Percentiles rank a stretch among this genome's conserved stretches.
These are phyloP conservation scores for Leucocoprinus birnbaumii DNA, from an alignment of 768 basidiomycete genomes.

Conservation along the genomic window DNA sequence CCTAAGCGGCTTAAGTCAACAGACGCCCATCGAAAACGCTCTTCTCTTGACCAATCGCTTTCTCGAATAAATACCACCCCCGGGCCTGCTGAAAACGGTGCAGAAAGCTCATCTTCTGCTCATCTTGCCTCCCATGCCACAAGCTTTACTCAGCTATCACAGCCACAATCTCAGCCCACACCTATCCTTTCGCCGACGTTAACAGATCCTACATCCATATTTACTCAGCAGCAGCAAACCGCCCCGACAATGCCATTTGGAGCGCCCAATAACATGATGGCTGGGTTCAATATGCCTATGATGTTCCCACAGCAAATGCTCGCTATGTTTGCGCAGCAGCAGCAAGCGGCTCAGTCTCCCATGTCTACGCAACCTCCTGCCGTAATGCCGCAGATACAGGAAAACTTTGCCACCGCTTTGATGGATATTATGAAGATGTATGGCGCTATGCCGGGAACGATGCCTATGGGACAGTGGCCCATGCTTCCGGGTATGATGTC, in stretches of 20 bases:
- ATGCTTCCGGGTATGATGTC: conserved; percentile 11
- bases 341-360: background rate
- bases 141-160: background rate
- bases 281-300: conserved; percentile 12
- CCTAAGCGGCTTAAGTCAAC: background rate
- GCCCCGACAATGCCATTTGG: background rate
- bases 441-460: background rate
- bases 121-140: background rate
- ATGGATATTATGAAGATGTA: conserved; percentile 15
- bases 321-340: conserved; percentile 12
- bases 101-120: background rate
- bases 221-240: conserved; percentile 8
- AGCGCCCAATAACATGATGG: background rate
- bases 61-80: background rate
- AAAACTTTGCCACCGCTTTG: conserved; percentile 6
- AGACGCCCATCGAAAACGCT: background rate
- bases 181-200: background rate
- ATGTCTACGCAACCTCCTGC: conserved; percentile 2
- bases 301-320: conserved; percentile 7
- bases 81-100: background rate
- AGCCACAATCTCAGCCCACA: background rate
- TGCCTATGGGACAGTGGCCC: conserved; percentile 13
- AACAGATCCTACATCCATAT: conserved; percentile 1
- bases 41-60: background rate
- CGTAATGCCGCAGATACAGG: conserved; percentile 8